These are phyloP conservation scores for Termitomyces sp. DNA, from an alignment of 768 basidiomycete genomes.

Conservation along the genomic window DNA sequence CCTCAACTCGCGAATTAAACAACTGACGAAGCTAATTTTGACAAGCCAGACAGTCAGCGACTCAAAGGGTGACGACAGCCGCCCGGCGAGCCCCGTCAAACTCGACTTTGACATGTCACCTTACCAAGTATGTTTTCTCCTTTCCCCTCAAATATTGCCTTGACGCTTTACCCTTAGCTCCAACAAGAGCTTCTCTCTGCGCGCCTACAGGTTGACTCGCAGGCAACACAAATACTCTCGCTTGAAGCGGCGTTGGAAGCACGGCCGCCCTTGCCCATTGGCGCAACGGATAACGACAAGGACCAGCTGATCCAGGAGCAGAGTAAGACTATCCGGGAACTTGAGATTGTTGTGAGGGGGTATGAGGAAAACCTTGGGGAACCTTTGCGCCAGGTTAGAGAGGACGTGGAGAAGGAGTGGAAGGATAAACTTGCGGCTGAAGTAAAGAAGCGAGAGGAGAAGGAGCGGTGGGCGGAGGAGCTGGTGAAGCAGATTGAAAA, in stretches of 20 bases:
- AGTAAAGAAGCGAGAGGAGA: slow-evolving; percentile 59
- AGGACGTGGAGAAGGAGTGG: slow-evolving; percentile 79
- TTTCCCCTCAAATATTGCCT: not conserved
- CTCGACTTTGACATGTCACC: slow-evolving; percentile 89
- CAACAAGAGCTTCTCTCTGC: slow-evolving; percentile 87
- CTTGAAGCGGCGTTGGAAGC: slow-evolving; percentile 76
- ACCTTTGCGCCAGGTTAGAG: slow-evolving; percentile 61
- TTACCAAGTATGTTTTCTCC: slow-evolving; percentile 57
- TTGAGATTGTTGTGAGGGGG: slow-evolving; percentile 68
- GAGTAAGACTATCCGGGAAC: slow-evolving; percentile 70
- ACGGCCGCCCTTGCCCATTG: slow-evolving; percentile 62
- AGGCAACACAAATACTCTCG: slow-evolving; percentile 80
- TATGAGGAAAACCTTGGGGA: slow-evolving; percentile 76
- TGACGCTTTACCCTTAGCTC: slow-evolving; percentile 41
- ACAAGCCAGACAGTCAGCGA: slow-evolving; percentile 85
- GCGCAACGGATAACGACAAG: slow-evolving; percentile 72
- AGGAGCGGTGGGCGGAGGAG: slow-evolving; percentile 72
- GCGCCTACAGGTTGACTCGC: slow-evolving; percentile 74
- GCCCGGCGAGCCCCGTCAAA: slow-evolving; percentile 82
- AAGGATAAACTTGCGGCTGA: slow-evolving; percentile 57
- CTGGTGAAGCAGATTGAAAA: slow-evolving; percentile 74
- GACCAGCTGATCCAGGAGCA: slow-evolving; percentile 74
- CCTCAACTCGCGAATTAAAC: slow-evolving; percentile 75
- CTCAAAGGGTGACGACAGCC: slow-evolving; percentile 62
- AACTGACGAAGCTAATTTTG: slow-evolving; percentile 79